Evolutionary conservation across 306 rosid genomes (phyloP).

Genomic region (Vachellia pachyceras): DNA sequence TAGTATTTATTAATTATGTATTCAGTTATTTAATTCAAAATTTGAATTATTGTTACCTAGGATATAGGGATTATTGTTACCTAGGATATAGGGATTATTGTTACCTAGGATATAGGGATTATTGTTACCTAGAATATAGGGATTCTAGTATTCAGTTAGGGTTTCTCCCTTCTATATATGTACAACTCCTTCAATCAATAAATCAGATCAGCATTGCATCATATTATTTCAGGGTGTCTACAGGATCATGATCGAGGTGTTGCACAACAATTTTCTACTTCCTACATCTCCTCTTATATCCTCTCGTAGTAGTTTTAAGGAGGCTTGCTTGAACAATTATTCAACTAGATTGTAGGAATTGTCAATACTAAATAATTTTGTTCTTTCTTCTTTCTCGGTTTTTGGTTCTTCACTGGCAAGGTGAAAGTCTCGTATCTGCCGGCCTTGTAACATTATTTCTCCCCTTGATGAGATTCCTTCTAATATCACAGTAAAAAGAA

Average conservation of each 20-base stretch:
- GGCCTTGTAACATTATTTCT: constrained; percentile 21
- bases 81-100: no score
- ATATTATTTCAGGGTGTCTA: no score
- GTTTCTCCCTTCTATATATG: no score
- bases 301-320: constrained; percentile 2
- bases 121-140: no score
- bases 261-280: neutral
- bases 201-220: no score
- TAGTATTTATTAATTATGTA: no score
- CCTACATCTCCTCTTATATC: neutral
- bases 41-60: no score
- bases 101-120: no score
- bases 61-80: no score
- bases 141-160: no score
- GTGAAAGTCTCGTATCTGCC: neutral
- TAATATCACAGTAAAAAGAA: constrained; percentile 7
- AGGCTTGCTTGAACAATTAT: constrained; percentile 10
- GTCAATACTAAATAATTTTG: neutral
- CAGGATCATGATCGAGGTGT: neutral
- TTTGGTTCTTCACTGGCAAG: constrained; percentile 22
- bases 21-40: no score
- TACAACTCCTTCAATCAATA: no score
- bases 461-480: constrained; percentile 3
- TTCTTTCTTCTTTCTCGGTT: constrained; percentile 30
- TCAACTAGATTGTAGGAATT: constrained; percentile 7